These are phyloP conservation scores for Coemansia sp. DNA, from an alignment of 192 early-diverging fungal species.

Conservation along the genomic window DNA sequence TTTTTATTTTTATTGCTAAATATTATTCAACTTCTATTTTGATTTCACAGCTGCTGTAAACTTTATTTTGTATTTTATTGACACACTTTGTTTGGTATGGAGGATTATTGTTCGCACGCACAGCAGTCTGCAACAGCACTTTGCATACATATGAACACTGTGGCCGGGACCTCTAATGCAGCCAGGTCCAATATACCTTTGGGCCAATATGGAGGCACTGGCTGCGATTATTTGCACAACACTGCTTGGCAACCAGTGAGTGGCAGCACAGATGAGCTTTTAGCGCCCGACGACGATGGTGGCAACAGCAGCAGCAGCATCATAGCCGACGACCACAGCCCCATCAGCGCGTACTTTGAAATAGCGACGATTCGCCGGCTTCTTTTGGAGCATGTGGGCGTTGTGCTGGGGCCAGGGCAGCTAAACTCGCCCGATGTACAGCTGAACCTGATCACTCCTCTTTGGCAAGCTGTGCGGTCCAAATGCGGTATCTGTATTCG, in stretches of 20 bases:
- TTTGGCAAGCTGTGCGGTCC: constrained; percentile 34
- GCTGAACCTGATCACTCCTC: constrained; percentile 40
- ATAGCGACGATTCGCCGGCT: constrained; percentile 28
- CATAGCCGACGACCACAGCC: constrained; percentile 36
- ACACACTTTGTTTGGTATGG: not conserved
- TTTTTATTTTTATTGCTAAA: not conserved
- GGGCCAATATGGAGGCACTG: not conserved
- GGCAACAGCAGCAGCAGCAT: not conserved
- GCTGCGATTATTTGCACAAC: not conserved
- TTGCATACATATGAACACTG: constrained; percentile 3
- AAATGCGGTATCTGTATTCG: constrained; percentile 38
- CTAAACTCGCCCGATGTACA: constrained; percentile 46
- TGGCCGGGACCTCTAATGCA: not conserved
- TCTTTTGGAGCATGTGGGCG: constrained; percentile 37
- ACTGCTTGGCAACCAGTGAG: not conserved
- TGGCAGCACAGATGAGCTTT: constrained; percentile 6
- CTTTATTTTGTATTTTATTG: not conserved
- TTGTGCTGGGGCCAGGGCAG: constrained; percentile 37
- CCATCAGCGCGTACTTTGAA: constrained; percentile 38
- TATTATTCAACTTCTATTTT: too few relatives aligned
- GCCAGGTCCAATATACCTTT: not conserved
- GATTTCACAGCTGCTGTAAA: too few relatives aligned
- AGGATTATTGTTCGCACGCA: constrained; percentile 16
- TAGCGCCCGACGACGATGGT: not conserved
- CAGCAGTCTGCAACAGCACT: constrained; percentile 18